Evolutionary conservation across 352 stramenopile species (phyloP).

Genomic region (Phytophthora citrophthora): DNA sequence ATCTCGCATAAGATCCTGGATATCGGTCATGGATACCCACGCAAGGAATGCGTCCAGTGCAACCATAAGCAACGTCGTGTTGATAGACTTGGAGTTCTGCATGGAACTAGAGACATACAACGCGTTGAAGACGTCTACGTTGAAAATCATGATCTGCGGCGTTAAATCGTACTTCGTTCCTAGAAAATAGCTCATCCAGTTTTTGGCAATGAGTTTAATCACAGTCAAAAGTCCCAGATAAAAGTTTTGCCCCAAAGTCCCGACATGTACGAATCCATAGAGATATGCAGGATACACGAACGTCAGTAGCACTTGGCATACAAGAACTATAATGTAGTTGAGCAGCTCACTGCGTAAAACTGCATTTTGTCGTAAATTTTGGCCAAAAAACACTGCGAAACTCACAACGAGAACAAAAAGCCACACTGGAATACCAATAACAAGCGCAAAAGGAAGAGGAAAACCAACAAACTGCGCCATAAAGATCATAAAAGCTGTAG

Average conservation of each 20-base stretch:
- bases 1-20: constrained; percentile 10
- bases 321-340: constrained; percentile 7
- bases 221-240: constrained; percentile 41
- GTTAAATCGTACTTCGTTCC: constrained; percentile 31
- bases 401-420: constrained; percentile 18
- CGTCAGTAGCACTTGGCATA: constrained; percentile 14
- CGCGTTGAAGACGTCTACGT: constrained; percentile 53
- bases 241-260: constrained; percentile 12
- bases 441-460: constrained; percentile 45
- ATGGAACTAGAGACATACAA: constrained; percentile 47
- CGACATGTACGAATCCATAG: constrained; percentile 34
- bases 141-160: constrained; percentile 50
- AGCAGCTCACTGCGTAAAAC: constrained; percentile 5
- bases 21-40: constrained; percentile 31
- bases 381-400: constrained; percentile 17
- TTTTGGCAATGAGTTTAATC: constrained; percentile 51
- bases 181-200: constrained; percentile 30
- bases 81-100: constrained; percentile 34
- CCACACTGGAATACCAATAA: constrained; percentile 31
- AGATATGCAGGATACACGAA: constrained; percentile 53
- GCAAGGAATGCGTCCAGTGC: constrained; percentile 31
- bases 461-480: constrained; percentile 42
- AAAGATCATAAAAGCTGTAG: constrained; percentile 29
- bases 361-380: background rate
- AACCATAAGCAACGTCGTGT: constrained; percentile 31